Base-by-base conservation (phyloP, 2,329 filamentous ascomycete species). In the Coniella lustricola region DNA sequence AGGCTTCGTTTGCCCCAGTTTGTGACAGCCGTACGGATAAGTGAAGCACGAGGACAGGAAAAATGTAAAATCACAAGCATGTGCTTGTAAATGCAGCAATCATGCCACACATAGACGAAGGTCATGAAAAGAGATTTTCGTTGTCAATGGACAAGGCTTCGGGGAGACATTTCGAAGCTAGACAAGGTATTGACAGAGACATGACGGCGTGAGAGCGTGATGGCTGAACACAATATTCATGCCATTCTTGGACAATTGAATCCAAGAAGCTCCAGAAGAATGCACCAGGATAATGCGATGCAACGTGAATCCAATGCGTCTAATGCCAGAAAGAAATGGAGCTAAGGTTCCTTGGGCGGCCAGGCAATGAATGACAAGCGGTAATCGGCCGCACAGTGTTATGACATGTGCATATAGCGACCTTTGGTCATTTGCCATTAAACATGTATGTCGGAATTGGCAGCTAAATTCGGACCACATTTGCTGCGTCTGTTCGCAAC, bases 301-400 rank as follows among this genome's bases (percentile, higher is more conserved):
- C 53, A 49, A 56, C 55, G 50, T 50, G 58, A 60, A 58, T 56
- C 57, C 56, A 59, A 60, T 60, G 57, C 54, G 55, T 60, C 54
- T 59, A 54, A 59, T 59, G 56, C 56, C 52, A 54, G 45, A 49
- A 46, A 56, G 49, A 52, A 56, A 54, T 49, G 52, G 41, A 50
- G 40, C 36, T 50, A 48, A 36, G 12, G 37, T 47, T 50, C 43
- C 47, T 52, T 35, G 37, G 35, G 50, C 39, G 47, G 47, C 44
- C 25, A 46, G 40, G 34, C 47, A 48, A 46, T 47, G 10, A 47
- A 35, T 21, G 35, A 36, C 21, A 20, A 47, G 22, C 36, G 39
- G 32, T 25, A 16, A 37, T 42, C 48, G 46, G n/a, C 34, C 33
- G 22, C 22, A 50, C n/a, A 34, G 35, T 37, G 34, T 41, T 47